These are phyloP conservation scores for Ulota crispa DNA, from an alignment of 225 moss, liverwort and hornwort species.

Conservation along the genomic window DNA sequence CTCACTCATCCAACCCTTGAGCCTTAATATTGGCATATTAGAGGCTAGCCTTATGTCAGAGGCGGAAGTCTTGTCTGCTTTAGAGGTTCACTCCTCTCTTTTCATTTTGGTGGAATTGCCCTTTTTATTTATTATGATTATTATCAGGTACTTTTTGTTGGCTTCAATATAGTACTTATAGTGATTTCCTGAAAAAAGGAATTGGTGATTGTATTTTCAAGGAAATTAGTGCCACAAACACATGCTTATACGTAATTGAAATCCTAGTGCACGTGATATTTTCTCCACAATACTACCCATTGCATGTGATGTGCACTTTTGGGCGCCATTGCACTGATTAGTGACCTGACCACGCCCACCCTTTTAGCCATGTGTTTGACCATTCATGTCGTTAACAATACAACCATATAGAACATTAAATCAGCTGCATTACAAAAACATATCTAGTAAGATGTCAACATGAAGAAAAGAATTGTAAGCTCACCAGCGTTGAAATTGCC, in stretches of 20 bases:
- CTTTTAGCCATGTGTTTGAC: not conserved
- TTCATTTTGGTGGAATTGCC: too few relatives aligned
- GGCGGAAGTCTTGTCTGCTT: too few relatives aligned
- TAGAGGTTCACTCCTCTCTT: too few relatives aligned
- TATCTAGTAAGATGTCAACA: not conserved
- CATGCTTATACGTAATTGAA: too few relatives aligned
- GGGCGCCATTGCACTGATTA: slow-evolving; percentile 84
- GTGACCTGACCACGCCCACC: slow-evolving; percentile 17
- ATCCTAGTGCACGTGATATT: slow-evolving; percentile 49
- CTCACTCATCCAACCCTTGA: too few relatives aligned
- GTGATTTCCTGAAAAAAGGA: not conserved
- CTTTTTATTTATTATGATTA: too few relatives aligned
- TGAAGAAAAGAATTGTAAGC: not conserved
- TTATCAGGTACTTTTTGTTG: not conserved
- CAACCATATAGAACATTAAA: too few relatives aligned
- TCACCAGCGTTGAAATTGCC: not conserved
- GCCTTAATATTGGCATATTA: too few relatives aligned
- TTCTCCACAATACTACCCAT: slow-evolving; percentile 86
- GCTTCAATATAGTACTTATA: not conserved
- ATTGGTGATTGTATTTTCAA: not conserved
- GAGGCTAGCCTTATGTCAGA: too few relatives aligned
- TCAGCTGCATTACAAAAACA: too few relatives aligned
- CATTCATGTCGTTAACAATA: not conserved
- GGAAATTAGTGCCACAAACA: not conserved
- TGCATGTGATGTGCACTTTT: slow-evolving; percentile 98